Evolutionary conservation across 306 rosid genomes (phyloP).

Genomic region (Abrus precatorius): DNA sequence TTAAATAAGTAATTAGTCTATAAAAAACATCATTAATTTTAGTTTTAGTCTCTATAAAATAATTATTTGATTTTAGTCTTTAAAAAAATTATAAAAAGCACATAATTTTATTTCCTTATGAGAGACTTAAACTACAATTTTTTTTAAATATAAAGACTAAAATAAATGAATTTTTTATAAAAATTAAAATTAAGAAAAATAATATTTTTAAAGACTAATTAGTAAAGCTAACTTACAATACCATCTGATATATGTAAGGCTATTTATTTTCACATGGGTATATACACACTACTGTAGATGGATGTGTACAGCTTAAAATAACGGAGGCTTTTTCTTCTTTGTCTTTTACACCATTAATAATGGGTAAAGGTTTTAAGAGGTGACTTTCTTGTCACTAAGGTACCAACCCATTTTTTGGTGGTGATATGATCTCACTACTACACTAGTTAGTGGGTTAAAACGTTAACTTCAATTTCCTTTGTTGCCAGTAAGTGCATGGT

Average conservation of each 20-base stretch:
- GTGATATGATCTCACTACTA: constrained; percentile 5
- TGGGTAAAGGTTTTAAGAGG: not conserved
- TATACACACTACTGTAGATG: not conserved
- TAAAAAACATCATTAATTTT: too few relatives aligned
- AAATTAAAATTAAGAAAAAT: too few relatives aligned
- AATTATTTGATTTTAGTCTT: too few relatives aligned
- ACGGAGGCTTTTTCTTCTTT: constrained; percentile 16
- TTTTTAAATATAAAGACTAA: too few relatives aligned
- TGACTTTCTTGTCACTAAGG: constrained; percentile 19
- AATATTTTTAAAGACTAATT: too few relatives aligned
- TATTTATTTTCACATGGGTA: not conserved
- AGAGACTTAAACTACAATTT: too few relatives aligned
- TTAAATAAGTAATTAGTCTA: too few relatives aligned
- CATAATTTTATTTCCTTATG: too few relatives aligned
- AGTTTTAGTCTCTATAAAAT: too few relatives aligned
- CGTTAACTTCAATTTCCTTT: not conserved
- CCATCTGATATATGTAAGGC: not conserved
- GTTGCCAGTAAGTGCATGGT: not conserved
- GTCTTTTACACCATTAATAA: constrained; percentile 7
- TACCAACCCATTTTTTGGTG: constrained; percentile 32
- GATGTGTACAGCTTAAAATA: not conserved
- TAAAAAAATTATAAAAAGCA: too few relatives aligned
- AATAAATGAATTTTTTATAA: too few relatives aligned
- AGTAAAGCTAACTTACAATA: too few relatives aligned
- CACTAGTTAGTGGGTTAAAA: not conserved